Evolutionary conservation across 805 yeast species (phyloP).

Genomic region (Suhomyces prunicola): DNA sequence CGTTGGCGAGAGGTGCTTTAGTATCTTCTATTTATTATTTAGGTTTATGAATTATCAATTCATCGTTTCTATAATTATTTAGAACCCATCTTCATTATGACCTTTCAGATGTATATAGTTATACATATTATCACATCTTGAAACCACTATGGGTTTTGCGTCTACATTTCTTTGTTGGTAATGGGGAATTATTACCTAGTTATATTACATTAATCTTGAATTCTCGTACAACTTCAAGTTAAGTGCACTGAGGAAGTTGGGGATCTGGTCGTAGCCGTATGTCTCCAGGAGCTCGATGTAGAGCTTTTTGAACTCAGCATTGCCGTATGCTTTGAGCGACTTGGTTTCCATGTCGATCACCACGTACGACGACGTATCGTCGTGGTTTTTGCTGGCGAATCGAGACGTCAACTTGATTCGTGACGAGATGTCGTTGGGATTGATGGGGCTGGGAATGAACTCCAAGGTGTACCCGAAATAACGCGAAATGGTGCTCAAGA

Average conservation of each 20-base stretch:
- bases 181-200: no score
- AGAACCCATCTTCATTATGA: no score
- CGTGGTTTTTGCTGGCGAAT: conserved; percentile 25
- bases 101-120: no score
- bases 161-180: no score
- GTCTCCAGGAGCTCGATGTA: conserved; percentile 53
- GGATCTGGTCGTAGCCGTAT: conserved; percentile 72
- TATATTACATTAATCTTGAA: neutral
- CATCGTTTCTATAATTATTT: no score
- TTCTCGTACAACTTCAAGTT: conserved; percentile 61
- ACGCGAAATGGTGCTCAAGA: conserved; percentile 61
- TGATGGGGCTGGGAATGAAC: conserved; percentile 47
- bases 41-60: no score
- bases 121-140: no score
- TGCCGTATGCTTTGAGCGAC: conserved; percentile 51
- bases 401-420: conserved; percentile 54
- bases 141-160: no score
- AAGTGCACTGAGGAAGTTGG: conserved; percentile 75
- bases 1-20: no score
- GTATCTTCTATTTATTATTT: no score
- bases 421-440: conserved; percentile 46
- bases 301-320: conserved; percentile 33
- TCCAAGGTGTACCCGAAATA: conserved; percentile 74
- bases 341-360: conserved; percentile 56
- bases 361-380: conserved; percentile 40